Percentiles rank a stretch among this genome's conserved stretches.
Evolutionary conservation across 352 stramenopile species (phyloP).

Genomic region (Pseudoperonospora humuli): DNA sequence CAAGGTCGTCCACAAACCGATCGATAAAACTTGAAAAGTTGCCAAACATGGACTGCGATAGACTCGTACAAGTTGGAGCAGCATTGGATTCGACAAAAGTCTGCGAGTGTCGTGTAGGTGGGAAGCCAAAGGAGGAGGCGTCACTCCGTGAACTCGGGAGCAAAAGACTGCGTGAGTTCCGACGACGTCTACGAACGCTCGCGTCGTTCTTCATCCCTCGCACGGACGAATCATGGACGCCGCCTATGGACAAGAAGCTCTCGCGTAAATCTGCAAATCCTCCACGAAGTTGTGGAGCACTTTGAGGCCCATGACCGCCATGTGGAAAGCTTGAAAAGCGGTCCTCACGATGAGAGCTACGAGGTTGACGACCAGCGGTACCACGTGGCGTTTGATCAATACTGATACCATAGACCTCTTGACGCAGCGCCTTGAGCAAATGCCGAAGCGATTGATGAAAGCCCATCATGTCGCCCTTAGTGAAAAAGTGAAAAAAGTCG

Average conservation of each 20-base stretch:
- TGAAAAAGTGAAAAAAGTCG: conserved; percentile 79
- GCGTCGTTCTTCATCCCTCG: conserved; percentile 4
- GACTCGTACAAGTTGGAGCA: conserved; percentile 56
- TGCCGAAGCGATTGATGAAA: conserved; percentile 54
- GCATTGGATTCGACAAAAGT: conserved; percentile 30
- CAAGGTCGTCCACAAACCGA: conserved; percentile 49
- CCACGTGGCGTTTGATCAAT: no score
- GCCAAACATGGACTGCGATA: conserved; percentile 63
- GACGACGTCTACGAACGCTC: conserved; percentile 15
- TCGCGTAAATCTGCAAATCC: conserved; percentile 30
- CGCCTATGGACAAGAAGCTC: conserved; percentile 29
- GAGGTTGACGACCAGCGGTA: no score
- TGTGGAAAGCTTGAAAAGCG: neutral
- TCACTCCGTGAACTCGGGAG: conserved; percentile 28
- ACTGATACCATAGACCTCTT: conserved; percentile 65
- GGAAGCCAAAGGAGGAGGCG: conserved; percentile 28
- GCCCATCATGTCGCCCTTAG: conserved; percentile 67
- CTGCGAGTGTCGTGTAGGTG: conserved; percentile 32
- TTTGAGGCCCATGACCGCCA: conserved; percentile 8
- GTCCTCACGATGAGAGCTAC: no score
- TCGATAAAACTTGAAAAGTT: conserved; percentile 65
- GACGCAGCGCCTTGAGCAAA: conserved; percentile 45
- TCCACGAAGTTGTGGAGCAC: conserved; percentile 19
- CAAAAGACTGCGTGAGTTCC: conserved; percentile 22
- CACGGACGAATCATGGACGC: conserved; percentile 11